phyloP scores from a whole-genome alignment of 176 grass and related monocot species.

The Juncus effusus region DNA sequence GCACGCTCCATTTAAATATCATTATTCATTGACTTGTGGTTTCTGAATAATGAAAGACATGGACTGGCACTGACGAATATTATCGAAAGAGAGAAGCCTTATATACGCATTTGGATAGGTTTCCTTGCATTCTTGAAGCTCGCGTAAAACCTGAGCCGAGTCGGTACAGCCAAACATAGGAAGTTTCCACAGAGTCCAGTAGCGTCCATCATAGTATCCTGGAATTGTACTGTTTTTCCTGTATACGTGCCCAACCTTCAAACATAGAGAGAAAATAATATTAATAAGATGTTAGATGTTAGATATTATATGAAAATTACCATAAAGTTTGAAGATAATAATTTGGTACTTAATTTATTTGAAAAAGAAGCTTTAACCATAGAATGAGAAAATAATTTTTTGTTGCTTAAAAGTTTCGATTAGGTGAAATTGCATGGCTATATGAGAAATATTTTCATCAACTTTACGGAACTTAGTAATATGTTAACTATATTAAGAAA shows the following conservation, averaged over 20 bases:
- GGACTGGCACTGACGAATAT: conserved; percentile 59
- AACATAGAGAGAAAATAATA: conserved; percentile 1
- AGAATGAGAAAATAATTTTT: too few species aligned
- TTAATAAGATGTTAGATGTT: not conserved
- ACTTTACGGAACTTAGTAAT: not conserved
- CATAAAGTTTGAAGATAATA: not conserved
- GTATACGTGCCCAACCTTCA: conserved; percentile 37
- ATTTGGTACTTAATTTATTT: not conserved
- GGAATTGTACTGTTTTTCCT: conserved; percentile 52
- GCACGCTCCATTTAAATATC: too few species aligned
- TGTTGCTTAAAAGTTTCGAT: too few species aligned
- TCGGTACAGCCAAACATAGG: conserved; percentile 59
- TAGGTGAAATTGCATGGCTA: too few species aligned
- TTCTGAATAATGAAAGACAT: conserved; percentile 60
- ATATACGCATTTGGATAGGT: conserved; percentile 52
- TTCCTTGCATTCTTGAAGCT: conserved; percentile 44
- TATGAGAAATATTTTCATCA: not conserved
- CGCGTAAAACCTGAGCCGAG: conserved; percentile 38
- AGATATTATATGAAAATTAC: conserved; percentile 1
- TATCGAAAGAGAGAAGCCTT: conserved; percentile 49
- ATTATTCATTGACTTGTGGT: conserved; percentile 18
- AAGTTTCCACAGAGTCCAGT: conserved; percentile 76
- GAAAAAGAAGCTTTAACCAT: not conserved
- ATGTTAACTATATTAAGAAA: not conserved
- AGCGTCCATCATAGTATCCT: conserved; percentile 63